Evolutionary conservation across 139 green algal genomes (phyloP).

Genomic region (Edaphochlamys debaryana): DNA sequence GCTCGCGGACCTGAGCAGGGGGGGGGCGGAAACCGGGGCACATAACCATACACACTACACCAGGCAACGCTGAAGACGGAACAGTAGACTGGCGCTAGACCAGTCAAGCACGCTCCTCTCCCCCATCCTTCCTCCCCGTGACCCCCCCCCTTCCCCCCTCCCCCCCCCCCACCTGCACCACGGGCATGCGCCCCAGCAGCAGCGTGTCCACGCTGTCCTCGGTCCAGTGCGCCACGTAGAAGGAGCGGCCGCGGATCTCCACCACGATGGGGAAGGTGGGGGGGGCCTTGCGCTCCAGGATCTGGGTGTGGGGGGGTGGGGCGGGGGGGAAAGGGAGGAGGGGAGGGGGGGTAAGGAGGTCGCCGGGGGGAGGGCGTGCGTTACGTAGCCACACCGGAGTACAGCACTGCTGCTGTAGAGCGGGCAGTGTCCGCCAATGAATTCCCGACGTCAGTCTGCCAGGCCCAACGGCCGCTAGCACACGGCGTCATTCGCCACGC

Average conservation of each 20-base stretch:
- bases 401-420: neutral
- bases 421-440: too few species aligned
- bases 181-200: constrained; percentile 75
- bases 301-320: too few species aligned
- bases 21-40: neutral
- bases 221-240: constrained; percentile 90
- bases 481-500: too few species aligned
- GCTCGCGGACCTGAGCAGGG: constrained; percentile 25
- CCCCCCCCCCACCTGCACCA: constrained; percentile 75
- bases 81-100: too few species aligned
- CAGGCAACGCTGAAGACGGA: too few species aligned
- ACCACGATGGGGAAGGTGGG: constrained; percentile 95
- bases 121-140: neutral
- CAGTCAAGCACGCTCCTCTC: too few species aligned
- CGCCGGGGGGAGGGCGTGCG: neutral
- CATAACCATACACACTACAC: neutral
- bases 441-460: too few species aligned
- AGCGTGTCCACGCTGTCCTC: constrained; percentile 88
- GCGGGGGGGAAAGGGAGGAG: neutral
- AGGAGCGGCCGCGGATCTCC: constrained; percentile 90
- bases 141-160: neutral
- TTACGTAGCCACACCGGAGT: neutral
- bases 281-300: constrained; percentile 89
- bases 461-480: too few species aligned
- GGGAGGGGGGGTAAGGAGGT: neutral